Conservation (phyloP, 768 basidiomycete species). For the Boletus edulis region DNA sequence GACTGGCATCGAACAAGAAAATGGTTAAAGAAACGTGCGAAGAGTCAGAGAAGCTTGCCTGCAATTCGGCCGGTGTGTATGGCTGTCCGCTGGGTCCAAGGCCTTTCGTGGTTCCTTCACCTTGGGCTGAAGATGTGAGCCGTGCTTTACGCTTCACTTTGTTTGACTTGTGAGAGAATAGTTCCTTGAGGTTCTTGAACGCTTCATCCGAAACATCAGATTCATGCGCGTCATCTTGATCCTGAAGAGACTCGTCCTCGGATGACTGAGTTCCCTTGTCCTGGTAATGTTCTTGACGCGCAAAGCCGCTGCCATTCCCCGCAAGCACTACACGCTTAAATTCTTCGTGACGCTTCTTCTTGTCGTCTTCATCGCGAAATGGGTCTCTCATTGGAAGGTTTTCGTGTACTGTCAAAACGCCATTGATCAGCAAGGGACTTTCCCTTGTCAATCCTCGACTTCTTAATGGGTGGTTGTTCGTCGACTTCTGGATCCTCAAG, state of each 20-base stretch:
- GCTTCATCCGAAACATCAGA: slow-evolving; percentile 45
- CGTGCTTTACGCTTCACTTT: slow-evolving; percentile 38
- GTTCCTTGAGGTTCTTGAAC: slow-evolving; percentile 46
- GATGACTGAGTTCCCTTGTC: slow-evolving; percentile 16
- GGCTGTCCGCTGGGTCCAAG: slow-evolving; percentile 67
- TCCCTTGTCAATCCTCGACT: slow-evolving; percentile 22
- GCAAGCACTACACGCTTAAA: slow-evolving; percentile 55
- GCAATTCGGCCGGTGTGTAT: slow-evolving; percentile 77
- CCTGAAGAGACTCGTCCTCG: slow-evolving; percentile 19
- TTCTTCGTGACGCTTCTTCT: slow-evolving; percentile 43
- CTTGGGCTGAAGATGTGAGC: slow-evolving; percentile 21
- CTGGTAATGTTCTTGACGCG: slow-evolving; percentile 16
- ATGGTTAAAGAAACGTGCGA: background rate
- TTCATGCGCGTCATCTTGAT: slow-evolving; percentile 26
- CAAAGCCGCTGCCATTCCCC: slow-evolving; percentile 38
- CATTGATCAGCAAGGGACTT: slow-evolving; percentile 37
- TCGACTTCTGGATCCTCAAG: slow-evolving; percentile 34
- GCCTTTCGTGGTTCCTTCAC: slow-evolving; percentile 37
- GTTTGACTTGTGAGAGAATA: slow-evolving; percentile 41
- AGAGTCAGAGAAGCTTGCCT: slow-evolving; percentile 37
- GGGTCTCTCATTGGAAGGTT: background rate
- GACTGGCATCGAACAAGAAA: slow-evolving; percentile 15
- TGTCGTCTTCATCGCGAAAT: slow-evolving; percentile 39
- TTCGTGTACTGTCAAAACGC: slow-evolving; percentile 39
- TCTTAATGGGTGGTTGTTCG: slow-evolving; percentile 29